These are phyloP conservation scores for Botrytis aclada DNA, from an alignment of 2,329 filamentous ascomycete species.

Conservation along the genomic window DNA sequence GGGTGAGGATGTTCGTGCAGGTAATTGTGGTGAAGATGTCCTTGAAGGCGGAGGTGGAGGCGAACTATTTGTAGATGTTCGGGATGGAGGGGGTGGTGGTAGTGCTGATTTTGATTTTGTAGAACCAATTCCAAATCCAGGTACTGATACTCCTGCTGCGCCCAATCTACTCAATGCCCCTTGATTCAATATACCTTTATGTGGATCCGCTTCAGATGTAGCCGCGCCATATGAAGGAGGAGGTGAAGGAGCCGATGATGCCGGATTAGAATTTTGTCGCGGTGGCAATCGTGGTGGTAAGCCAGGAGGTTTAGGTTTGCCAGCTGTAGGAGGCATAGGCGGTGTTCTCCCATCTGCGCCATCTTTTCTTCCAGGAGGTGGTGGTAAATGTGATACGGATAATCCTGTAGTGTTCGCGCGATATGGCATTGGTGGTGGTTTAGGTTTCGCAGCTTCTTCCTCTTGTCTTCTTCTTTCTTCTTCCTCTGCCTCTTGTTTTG, in stretches of 20 bases:
- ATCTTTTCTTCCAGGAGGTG: conserved; percentile 51
- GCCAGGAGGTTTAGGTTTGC: conserved; percentile 35
- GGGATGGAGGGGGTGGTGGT: conserved; percentile 29
- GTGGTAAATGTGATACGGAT: conserved; percentile 55
- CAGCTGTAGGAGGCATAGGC: conserved; percentile 22
- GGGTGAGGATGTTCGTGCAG: conserved; percentile 22
- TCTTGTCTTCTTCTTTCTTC: conserved; percentile 31
- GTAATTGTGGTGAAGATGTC: conserved; percentile 23
- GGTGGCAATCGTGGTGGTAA: conserved; percentile 61
- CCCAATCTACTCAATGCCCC: conserved; percentile 55
- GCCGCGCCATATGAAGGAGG: conserved; percentile 39
- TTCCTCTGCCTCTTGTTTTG: conserved; percentile 36
- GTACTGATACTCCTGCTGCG: conserved; percentile 62
- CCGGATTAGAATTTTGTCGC: conserved; percentile 40
- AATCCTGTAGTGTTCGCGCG: conserved; percentile 59
- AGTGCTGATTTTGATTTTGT: conserved; percentile 38
- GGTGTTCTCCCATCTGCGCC: conserved; percentile 33
- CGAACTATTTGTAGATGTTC: conserved; percentile 24
- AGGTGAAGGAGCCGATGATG: conserved; percentile 42
- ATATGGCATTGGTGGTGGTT: conserved; percentile 56
- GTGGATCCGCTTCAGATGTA: conserved; percentile 32
- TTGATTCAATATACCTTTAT: conserved; percentile 38
- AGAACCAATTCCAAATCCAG: conserved; percentile 59
- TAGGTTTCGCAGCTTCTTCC: conserved; percentile 32
- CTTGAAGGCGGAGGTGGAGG: conserved; percentile 20